Percentiles rank a stretch among this genome's conserved stretches.
Evolutionary conservation across 2,329 filamentous ascomycete genomes (phyloP).

Genomic region (Ophioceras dolichostomum): DNA sequence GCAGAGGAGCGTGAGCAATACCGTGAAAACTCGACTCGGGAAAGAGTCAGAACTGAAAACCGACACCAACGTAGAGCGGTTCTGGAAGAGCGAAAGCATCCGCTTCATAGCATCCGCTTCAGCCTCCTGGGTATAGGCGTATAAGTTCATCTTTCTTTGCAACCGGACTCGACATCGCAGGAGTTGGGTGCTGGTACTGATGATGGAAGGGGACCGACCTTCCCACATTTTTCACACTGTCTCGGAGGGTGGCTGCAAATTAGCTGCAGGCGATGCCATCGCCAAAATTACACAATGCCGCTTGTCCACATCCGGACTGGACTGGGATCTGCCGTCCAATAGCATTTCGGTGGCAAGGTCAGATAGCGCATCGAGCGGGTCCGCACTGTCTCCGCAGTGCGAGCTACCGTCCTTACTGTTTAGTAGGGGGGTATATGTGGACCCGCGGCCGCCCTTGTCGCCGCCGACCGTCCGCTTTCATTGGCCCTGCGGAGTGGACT

Average conservation of each 20-base stretch:
- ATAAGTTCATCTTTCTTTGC: too few relatives aligned
- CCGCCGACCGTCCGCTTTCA: not conserved
- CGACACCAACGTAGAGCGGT: too few relatives aligned
- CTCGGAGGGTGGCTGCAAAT: not conserved
- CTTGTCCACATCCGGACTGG: constrained; percentile 3
- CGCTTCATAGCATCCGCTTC: too few relatives aligned
- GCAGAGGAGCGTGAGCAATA: too few relatives aligned
- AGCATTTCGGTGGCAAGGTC: constrained; percentile 4
- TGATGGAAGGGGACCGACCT: not conserved
- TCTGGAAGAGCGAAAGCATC: too few relatives aligned
- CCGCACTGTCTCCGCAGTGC: not conserved
- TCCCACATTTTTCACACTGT: not conserved
- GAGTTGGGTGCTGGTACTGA: too few relatives aligned
- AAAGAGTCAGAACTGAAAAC: too few relatives aligned
- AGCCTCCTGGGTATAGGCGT: too few relatives aligned
- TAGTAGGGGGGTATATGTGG: not conserved
- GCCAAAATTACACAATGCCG: constrained; percentile 6
- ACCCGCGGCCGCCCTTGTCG: not conserved
- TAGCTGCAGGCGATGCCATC: constrained; percentile 2
- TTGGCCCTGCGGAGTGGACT: not conserved
- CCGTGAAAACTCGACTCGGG: too few relatives aligned
- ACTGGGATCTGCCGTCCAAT: constrained; percentile 2
- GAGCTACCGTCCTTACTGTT: not conserved
- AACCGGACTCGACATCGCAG: too few relatives aligned
- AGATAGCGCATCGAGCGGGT: not conserved